phyloP scores from a whole-genome alignment of 2,329 filamentous ascomycete species.

The Colletotrichum lindemuthianum region DNA sequence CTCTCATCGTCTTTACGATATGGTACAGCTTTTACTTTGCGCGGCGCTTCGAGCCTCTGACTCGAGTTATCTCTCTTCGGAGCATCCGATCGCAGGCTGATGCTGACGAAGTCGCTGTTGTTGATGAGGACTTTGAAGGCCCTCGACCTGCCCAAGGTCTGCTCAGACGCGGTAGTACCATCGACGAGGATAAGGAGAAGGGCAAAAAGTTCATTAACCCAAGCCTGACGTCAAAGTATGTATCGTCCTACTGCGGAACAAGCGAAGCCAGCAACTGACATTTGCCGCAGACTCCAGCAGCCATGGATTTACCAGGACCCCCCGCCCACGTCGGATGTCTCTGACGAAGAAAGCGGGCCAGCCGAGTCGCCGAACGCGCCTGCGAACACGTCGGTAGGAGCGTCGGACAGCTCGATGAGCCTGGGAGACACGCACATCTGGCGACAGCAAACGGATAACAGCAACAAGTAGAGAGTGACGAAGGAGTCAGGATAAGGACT shows the following conservation, averaged over 20 bases:
- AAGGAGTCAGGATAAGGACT: no score
- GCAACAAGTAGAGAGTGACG: not conserved
- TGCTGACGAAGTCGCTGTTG: constrained; percentile 47
- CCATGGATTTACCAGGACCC: constrained; percentile 74
- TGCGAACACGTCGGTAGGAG: constrained; percentile 42
- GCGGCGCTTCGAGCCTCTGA: constrained; percentile 85
- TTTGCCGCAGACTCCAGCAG: constrained; percentile 65
- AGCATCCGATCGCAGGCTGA: constrained; percentile 74
- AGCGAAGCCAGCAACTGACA: constrained; percentile 8
- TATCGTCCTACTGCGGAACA: constrained; percentile 37
- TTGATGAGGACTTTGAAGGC: constrained; percentile 50
- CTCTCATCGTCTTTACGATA: constrained; percentile 80
- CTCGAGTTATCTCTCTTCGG: constrained; percentile 89
- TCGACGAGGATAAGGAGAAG: constrained; percentile 78
- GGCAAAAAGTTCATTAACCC: constrained; percentile 81
- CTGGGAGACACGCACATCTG: constrained; percentile 62
- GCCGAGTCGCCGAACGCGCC: constrained; percentile 19
- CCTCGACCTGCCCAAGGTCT: constrained; percentile 50
- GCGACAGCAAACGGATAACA: constrained; percentile 46
- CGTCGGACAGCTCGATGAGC: constrained; percentile 55
- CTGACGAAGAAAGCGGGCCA: constrained; percentile 25
- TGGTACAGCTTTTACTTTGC: constrained; percentile 91
- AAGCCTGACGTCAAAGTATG: constrained; percentile 74
- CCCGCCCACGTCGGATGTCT: constrained; percentile 47
- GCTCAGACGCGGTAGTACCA: constrained; percentile 67